Conservation (phyloP, 2,329 filamentous ascomycete genomes). For the Diaporthe vexans region DNA sequence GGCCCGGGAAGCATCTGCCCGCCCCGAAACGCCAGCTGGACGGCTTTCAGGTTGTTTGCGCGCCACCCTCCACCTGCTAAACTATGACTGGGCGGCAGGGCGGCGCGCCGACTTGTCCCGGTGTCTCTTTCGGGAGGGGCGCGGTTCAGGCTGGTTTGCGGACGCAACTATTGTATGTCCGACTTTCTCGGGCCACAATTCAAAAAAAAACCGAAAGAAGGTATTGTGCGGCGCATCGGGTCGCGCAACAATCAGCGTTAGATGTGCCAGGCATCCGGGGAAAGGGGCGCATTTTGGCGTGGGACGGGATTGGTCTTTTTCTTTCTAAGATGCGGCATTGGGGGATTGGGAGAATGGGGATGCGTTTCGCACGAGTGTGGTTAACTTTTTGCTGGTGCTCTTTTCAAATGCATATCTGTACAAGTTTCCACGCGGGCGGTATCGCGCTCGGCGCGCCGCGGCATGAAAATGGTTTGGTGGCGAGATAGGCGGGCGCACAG, state of each 20-base stretch:
- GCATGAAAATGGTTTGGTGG: not conserved
- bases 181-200: not conserved
- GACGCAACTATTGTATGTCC: not conserved
- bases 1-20: not conserved
- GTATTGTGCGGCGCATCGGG: not conserved
- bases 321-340: not conserved
- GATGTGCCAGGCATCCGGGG: not conserved
- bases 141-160: not conserved
- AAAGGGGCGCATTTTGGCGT: not conserved
- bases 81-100: not conserved
- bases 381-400: slow-evolving; percentile 17
- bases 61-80: not conserved
- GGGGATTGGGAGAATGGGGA: not conserved
- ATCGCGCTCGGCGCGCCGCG: slow-evolving; percentile 16
- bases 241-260: not conserved
- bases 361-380: slow-evolving; percentile 11
- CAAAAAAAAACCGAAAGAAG: not conserved
- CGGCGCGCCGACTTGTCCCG: not conserved
- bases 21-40: not conserved
- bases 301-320: not conserved
- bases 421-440: slow-evolving; percentile 19
- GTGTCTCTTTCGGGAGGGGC: not conserved
- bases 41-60: not conserved
- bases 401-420: slow-evolving; percentile 35
- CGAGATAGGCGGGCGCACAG: slow-evolving; percentile 6